Evolutionary conservation across 257 asterid species (phyloP).

Genomic region (Linderniella brevidens): DNA sequence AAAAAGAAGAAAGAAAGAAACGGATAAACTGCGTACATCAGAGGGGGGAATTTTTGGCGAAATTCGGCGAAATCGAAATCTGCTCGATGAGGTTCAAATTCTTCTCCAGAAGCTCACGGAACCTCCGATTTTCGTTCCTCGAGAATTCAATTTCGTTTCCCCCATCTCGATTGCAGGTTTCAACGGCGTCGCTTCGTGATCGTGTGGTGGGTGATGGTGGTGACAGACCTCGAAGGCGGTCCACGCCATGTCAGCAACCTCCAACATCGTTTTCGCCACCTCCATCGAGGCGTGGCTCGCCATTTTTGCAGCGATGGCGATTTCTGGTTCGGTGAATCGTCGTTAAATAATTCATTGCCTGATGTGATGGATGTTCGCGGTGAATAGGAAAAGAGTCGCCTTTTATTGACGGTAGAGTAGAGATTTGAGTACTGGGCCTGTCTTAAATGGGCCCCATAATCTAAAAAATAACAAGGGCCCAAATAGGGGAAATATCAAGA

Average conservation of each 20-base stretch:
- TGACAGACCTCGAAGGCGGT: slow-evolving; percentile 63
- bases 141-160: slow-evolving; percentile 26
- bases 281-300: slow-evolving; percentile 32
- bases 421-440: too few species aligned
- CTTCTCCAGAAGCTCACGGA: slow-evolving; percentile 51
- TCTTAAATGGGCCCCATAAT: too few species aligned
- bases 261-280: slow-evolving; percentile 80
- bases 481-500: too few species aligned
- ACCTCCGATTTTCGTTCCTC: slow-evolving; percentile 56
- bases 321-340: too few species aligned
- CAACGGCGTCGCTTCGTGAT: slow-evolving; percentile 15
- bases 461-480: too few species aligned
- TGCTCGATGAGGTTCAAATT: slow-evolving; percentile 48
- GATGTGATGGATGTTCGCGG: too few species aligned
- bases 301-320: slow-evolving; percentile 8
- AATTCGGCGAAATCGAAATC: slow-evolving; percentile 30
- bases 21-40: slow-evolving; percentile 24
- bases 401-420: too few species aligned
- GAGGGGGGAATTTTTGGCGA: slow-evolving; percentile 29
- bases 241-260: slow-evolving; percentile 76
- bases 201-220: slow-evolving; percentile 27
- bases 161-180: slow-evolving; percentile 7
- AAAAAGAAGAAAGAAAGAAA: background rate
- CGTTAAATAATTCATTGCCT: background rate
- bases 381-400: too few species aligned